Base-by-base conservation (phyloP, 2,329 filamentous ascomycete species). In the Sporothrix sp. region DNA sequence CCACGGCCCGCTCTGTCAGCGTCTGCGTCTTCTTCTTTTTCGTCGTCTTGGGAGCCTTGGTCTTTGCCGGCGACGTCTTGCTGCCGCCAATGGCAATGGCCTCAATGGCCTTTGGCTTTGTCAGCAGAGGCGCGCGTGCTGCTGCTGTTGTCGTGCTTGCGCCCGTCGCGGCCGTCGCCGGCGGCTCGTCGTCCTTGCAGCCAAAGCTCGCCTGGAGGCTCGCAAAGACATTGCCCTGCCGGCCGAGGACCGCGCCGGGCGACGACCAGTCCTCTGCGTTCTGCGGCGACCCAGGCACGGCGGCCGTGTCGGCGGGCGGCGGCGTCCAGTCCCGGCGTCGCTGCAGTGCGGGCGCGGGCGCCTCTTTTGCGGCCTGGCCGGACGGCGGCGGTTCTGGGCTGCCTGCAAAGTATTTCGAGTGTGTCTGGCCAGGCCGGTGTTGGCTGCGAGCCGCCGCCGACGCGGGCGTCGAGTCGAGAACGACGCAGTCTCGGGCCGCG, bases 1-100 rank as follows among this genome's bases (percentile, higher is more conserved):
- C 82, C 1, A 82, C 91, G 10, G 87, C 85, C 45, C 86, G 68
- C 36, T 81, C 85, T 0, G 88, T 95, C 51, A 95, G 82, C 0
- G 87, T 94, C 36, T 79, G 80, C 0, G 81, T 67, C 63, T 84
- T 90, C 66, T 85, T 88, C 64, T 79, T 81, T 0, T 81, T 67
- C 63, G 84, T 90, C 66, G 85, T 88, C 64, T 79, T 81, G 3
- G 74, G 67, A 5, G 71, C 69, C 57, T 79, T 84, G 20, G 66
- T 62, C 60, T 77, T 79, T 1, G 59, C 56, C 0, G 66, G 66
- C 1, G 66, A 65, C 16, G 59, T 63, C 38, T 61, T 54, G 11
- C 3, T 50, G 57, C 66, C 61, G 5, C 58, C 62, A 0, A 64
- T 64, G 1, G 68, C 63, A 1, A 79, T 64, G 35, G 75, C 60